A percentile compares a stretch with the other conserved stretches of the same genome.
Conservation (phyloP, 176 grass and related monocot genomes). For the Aechmea fasciata region DNA sequence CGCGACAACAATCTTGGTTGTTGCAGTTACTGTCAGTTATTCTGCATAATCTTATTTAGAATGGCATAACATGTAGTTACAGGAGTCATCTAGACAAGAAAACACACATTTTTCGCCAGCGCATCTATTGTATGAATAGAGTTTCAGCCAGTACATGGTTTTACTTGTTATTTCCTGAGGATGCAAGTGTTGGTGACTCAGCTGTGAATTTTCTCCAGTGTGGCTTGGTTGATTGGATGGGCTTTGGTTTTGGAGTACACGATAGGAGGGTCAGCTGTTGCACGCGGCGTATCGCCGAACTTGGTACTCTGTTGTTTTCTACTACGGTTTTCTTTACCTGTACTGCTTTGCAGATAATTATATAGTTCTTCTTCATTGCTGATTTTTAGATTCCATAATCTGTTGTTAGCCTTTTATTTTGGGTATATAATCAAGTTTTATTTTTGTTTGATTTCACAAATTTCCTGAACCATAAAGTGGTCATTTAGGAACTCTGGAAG, state of each 20-base stretch:
- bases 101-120: too few relatives aligned
- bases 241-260: constrained; percentile 89
- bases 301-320: constrained; percentile 38
- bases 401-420: too few relatives aligned
- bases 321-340: neutral
- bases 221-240: constrained; percentile 94
- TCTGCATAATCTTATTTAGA: neutral
- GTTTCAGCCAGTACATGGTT: too few relatives aligned
- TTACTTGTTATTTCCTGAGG: too few relatives aligned
- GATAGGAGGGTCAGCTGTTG: constrained; percentile 75
- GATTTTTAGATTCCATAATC: neutral
- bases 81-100: too few relatives aligned
- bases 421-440: too few relatives aligned
- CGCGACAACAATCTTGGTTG: neutral
- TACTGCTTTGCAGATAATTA: neutral
- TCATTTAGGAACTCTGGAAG: too few relatives aligned
- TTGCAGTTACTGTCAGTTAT: neutral
- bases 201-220: constrained; percentile 23
- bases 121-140: too few relatives aligned
- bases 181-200: neutral
- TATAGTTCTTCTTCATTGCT: constrained; percentile 7
- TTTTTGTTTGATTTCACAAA: neutral
- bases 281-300: constrained; percentile 81
- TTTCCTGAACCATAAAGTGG: too few relatives aligned
- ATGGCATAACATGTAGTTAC: too few relatives aligned